A percentile compares a stretch with the other conserved stretches of the same genome.
Evolutionary conservation across 2,329 filamentous ascomycete genomes (phyloP).

Genomic region (Diplodia sapinea): DNA sequence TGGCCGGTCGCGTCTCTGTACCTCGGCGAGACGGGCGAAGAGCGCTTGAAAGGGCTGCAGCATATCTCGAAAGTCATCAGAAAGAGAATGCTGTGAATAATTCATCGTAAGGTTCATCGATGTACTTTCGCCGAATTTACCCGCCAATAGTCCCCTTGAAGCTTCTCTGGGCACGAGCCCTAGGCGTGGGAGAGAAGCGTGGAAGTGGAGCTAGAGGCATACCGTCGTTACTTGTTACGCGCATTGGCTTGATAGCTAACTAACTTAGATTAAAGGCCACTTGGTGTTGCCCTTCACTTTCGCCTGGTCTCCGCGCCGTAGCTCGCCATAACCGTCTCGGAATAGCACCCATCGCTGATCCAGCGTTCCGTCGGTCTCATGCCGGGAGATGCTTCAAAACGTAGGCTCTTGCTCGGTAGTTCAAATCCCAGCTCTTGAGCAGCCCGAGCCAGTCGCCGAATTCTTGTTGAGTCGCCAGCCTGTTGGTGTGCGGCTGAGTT

Average conservation of each 20-base stretch:
- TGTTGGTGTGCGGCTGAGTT: background rate
- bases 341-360: background rate
- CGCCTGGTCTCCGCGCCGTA: background rate
- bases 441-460: background rate
- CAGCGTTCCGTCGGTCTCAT: conserved; percentile 7
- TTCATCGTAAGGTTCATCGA: background rate
- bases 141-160: background rate
- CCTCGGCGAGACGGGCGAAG: conserved; percentile 55
- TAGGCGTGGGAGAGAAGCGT: conserved; percentile 3
- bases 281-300: background rate
- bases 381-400: background rate
- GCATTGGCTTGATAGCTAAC: background rate
- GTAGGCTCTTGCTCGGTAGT: background rate
- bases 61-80: conserved; percentile 41
- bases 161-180: conserved; percentile 2
- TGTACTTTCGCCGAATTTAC: background rate
- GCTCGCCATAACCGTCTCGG: background rate
- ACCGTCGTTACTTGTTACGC: background rate
- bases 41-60: conserved; percentile 55
- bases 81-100: background rate
- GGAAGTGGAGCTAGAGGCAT: background rate
- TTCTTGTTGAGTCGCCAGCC: background rate
- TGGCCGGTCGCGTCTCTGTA: conserved; percentile 77
- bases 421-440: conserved; percentile 5
- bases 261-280: background rate